Evolutionary conservation across 75 land plant species (phyloP), one percentile per base, ranked within the genome.

Genomic region (Ceratopteris richardii): DNA sequence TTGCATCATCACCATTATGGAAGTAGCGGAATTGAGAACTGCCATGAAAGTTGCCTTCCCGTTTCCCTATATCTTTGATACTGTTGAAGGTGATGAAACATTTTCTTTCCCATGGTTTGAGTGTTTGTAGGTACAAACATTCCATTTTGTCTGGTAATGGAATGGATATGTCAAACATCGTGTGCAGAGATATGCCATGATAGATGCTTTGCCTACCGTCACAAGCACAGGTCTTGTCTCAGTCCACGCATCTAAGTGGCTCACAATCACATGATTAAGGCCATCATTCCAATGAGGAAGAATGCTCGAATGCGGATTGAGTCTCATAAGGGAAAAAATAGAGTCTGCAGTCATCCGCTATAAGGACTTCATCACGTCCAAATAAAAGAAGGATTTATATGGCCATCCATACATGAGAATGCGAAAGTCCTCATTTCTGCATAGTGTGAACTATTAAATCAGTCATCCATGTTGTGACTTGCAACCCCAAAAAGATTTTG

Each of bases 381-480:
- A 58, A 56, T 63, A 63, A 0, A 53, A 60, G 23, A 25, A 19
- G 16, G 48, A 17, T 9, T 33, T 9, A 17, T n/a, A 46, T 2
- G 65, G 77, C 11, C 18, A 21, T 23, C 69, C 67, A 29, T 75
- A 75, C 0, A 52, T 29, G 63, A 17, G 69, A 12, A 75, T 60
- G 25, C 25, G 26, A 17, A 67, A 44, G 33, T 74, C 66, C 24
- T 48, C 62, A 54, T 47, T 33, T 60, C 50, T n/a, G 60, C 58
- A 44, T 73, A 75, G 18, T 53, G 24, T 28, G 77, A 63, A 60
- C 17, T 68, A 42, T 75, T 58, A 63, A 75, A 75, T 67, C 77
- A 75, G n/a, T 20, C 62, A 17, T 75, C 77, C 77, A 75, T 68
- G 47, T 73, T 41, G n/a, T n/a, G n/a, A n/a, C n/a, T n/a, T n/a